These are phyloP conservation scores for Colletotrichum kahawae DNA, from an alignment of 2,329 filamentous ascomycete species.

Conservation along the genomic window DNA sequence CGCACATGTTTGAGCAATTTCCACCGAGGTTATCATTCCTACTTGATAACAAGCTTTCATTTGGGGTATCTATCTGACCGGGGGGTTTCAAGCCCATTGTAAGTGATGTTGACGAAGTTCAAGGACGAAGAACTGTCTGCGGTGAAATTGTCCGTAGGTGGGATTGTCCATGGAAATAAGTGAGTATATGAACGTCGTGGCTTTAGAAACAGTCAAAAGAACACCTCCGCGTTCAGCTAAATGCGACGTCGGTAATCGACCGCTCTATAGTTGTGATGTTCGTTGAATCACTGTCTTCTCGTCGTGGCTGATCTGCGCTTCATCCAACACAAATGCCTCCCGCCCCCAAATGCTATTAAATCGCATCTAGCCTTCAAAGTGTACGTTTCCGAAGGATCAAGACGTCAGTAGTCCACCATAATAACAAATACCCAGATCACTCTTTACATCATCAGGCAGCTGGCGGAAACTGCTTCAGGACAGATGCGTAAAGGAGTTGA, in stretches of 20 bases:
- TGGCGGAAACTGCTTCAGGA: neutral
- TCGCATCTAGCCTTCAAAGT: neutral
- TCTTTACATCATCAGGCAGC: neutral
- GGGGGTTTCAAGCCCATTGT: neutral
- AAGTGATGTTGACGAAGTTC: neutral
- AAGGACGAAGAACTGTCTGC: neutral
- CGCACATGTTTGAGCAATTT: neutral
- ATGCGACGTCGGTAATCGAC: no score
- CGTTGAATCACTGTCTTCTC: neutral
- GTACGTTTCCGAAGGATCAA: neutral
- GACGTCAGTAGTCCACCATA: neutral
- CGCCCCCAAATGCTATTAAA: neutral
- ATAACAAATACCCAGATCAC: accelerated
- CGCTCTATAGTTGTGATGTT: no score
- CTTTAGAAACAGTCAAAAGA: no score
- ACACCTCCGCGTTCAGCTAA: no score
- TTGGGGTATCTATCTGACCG: neutral
- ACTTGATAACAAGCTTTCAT: neutral
- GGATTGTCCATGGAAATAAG: neutral
- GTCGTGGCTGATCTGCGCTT: neutral
- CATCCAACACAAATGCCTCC: neutral
- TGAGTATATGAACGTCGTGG: neutral
- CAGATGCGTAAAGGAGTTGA: neutral
- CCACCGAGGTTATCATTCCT: neutral
- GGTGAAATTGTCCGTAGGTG: neutral